A percentile compares a stretch with the other conserved stretches of the same genome.
Evolutionary conservation across 1,284 basidiomycete species (phyloP).

Genomic region (Ustilago curta): DNA sequence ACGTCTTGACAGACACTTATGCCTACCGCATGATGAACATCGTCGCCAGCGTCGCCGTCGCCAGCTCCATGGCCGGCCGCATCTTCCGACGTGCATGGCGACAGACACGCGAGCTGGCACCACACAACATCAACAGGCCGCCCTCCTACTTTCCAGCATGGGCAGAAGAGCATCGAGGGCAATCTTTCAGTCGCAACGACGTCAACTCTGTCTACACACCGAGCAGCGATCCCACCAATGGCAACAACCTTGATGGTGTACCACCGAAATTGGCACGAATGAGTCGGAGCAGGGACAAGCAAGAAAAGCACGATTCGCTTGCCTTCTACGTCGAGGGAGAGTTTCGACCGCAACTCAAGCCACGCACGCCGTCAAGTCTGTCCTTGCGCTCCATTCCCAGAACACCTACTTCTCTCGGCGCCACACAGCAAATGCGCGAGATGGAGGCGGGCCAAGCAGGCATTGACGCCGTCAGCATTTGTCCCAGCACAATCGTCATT

Average conservation of each 20-base stretch:
- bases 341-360: constrained; percentile 29
- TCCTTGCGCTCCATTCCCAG: constrained; percentile 21
- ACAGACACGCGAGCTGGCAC: constrained; percentile 51
- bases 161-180: constrained; percentile 45
- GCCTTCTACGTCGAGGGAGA: constrained; percentile 50
- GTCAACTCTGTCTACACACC: constrained; percentile 9
- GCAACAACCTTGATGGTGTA: background rate
- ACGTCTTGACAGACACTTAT: constrained; percentile 38
- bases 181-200: constrained; percentile 9
- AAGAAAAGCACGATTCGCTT: constrained; percentile 35
- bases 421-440: constrained; percentile 31
- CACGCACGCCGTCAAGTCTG: constrained; percentile 22
- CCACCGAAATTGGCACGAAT: background rate
- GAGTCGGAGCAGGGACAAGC: constrained; percentile 14
- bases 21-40: constrained; percentile 57
- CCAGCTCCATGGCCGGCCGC: constrained; percentile 56
- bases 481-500: constrained; percentile 30
- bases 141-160: constrained; percentile 57
- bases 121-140: constrained; percentile 49
- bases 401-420: constrained; percentile 11
- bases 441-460: constrained; percentile 29
- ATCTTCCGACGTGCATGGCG: constrained; percentile 60
- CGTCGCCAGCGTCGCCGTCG: constrained; percentile 54
- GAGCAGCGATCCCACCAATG: constrained; percentile 2
- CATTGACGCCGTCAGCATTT: constrained; percentile 6